These are phyloP conservation scores for Royoungia palumana DNA, from an alignment of 768 basidiomycete genomes.

Conservation along the genomic window DNA sequence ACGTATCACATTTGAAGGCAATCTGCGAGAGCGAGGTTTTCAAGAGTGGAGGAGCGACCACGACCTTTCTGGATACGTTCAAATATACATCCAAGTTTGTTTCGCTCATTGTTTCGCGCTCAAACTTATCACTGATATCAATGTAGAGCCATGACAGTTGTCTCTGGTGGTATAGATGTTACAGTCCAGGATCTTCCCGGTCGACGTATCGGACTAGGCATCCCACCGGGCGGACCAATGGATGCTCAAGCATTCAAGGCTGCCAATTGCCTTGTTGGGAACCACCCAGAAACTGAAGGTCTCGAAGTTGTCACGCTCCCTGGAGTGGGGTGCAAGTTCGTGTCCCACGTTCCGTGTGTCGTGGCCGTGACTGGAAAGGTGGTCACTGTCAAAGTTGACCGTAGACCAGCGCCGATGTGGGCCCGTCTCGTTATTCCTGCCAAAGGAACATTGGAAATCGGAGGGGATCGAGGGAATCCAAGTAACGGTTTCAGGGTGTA, in stretches of 20 bases:
- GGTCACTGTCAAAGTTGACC: slow-evolving; percentile 42
- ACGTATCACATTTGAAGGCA: slow-evolving; percentile 47
- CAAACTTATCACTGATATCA: not conserved
- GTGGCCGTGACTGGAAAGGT: slow-evolving; percentile 56
- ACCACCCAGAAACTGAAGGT: slow-evolving; percentile 46
- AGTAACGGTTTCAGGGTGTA: slow-evolving; percentile 51
- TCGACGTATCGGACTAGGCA: slow-evolving; percentile 49
- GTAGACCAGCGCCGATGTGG: slow-evolving; percentile 44
- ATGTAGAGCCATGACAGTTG: slow-evolving; percentile 48
- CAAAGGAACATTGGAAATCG: slow-evolving; percentile 42
- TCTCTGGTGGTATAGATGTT: slow-evolving; percentile 53
- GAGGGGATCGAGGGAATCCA: slow-evolving; percentile 17
- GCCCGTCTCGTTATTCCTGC: slow-evolving; percentile 43
- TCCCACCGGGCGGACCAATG: slow-evolving; percentile 65
- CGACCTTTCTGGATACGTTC: slow-evolving; percentile 47
- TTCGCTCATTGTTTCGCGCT: not conserved
- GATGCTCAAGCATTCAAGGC: slow-evolving; percentile 53
- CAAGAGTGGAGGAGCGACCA: slow-evolving; percentile 42
- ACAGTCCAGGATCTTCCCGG: slow-evolving; percentile 59
- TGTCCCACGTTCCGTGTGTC: slow-evolving; percentile 48
- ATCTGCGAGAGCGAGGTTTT: slow-evolving; percentile 43
- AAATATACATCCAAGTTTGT: slow-evolving; percentile 39
- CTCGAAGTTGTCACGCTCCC: slow-evolving; percentile 53
- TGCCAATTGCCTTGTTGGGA: slow-evolving; percentile 60
- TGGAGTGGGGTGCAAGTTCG: slow-evolving; percentile 41